These are phyloP conservation scores for Acanthochlamys bracteata DNA, from an alignment of 106 monocot species.

Conservation along the genomic window DNA sequence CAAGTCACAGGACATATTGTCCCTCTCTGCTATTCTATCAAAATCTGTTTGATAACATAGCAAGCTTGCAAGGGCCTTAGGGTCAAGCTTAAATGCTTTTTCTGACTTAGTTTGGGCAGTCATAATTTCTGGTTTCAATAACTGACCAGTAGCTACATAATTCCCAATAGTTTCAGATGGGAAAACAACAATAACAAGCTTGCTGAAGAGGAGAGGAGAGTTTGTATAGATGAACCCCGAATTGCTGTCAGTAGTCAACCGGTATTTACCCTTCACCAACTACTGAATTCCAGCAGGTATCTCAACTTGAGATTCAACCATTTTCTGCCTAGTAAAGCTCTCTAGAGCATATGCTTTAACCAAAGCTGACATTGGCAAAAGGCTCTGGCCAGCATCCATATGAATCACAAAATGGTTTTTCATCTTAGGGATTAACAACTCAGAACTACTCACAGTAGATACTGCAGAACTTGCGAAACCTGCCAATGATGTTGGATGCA, in stretches of 20 bases:
- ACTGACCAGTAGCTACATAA: constrained; percentile 76
- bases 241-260: constrained; percentile 32
- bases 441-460: constrained; percentile 46
- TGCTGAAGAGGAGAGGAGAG: constrained; percentile 59
- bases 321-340: constrained; percentile 85
- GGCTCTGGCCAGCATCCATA: constrained; percentile 83
- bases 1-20: too few species aligned
- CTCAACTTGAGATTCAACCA: constrained; percentile 76
- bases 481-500: constrained; percentile 21
- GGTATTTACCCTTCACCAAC: constrained; percentile 36
- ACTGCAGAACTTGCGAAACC: constrained; percentile 47
- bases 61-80: constrained; percentile 30
- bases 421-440: constrained; percentile 34
- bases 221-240: constrained; percentile 59
- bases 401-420: constrained; percentile 32
- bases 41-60: constrained; percentile 3
- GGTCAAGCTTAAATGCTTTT: constrained; percentile 51
- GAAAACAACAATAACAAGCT: constrained; percentile 58
- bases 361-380: constrained; percentile 56
- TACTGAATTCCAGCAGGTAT: constrained; percentile 43
- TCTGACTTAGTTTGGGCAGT: constrained; percentile 36
- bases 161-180: constrained; percentile 75
- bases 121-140: constrained; percentile 48
- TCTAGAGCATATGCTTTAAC: constrained; percentile 84
- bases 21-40: too few species aligned